Evolutionary conservation across 2,329 filamentous ascomycete species (phyloP).

Genomic region (Falciphora oryzae): DNA sequence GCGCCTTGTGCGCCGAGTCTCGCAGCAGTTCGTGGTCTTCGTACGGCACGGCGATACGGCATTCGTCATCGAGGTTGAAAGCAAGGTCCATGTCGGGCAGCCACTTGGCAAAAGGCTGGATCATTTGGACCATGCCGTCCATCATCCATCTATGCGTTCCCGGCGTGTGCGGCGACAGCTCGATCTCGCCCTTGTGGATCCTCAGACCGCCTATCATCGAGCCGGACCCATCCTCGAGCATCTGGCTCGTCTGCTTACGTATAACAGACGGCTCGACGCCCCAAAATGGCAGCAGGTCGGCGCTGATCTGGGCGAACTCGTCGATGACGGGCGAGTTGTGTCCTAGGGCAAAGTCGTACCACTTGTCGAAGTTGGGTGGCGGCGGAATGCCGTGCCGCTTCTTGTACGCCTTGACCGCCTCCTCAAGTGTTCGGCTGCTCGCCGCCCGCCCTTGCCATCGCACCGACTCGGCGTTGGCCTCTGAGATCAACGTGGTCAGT

Average conservation of each 20-base stretch:
- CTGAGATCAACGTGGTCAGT: constrained; percentile 2
- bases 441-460: constrained; percentile 5
- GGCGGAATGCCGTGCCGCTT: constrained; percentile 76
- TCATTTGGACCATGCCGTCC: constrained; percentile 30
- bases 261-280: constrained; percentile 55
- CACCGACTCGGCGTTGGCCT: constrained; percentile 38
- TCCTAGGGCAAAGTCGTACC: constrained; percentile 48
- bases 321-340: constrained; percentile 60
- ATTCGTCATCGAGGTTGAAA: constrained; percentile 46
- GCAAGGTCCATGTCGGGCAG: constrained; percentile 48
- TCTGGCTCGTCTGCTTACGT: constrained; percentile 39
- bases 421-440: constrained; percentile 52
- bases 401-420: constrained; percentile 75
- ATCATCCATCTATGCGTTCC: constrained; percentile 33
- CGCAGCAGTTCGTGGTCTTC: constrained; percentile 33
- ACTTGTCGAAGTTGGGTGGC: constrained; percentile 84
- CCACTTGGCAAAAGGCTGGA: constrained; percentile 34
- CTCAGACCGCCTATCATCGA: constrained; percentile 27
- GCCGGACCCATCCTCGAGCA: constrained; percentile 23
- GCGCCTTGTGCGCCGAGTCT: constrained; percentile 16
- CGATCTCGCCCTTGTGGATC: constrained; percentile 24
- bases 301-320: constrained; percentile 63
- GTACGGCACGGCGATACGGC: constrained; percentile 39
- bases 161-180: constrained; percentile 25
- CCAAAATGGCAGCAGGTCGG: constrained; percentile 65